Evolutionary conservation across 192 early-diverging fungal genomes (phyloP).

Genomic region (Backusella parvicylindrica): DNA sequence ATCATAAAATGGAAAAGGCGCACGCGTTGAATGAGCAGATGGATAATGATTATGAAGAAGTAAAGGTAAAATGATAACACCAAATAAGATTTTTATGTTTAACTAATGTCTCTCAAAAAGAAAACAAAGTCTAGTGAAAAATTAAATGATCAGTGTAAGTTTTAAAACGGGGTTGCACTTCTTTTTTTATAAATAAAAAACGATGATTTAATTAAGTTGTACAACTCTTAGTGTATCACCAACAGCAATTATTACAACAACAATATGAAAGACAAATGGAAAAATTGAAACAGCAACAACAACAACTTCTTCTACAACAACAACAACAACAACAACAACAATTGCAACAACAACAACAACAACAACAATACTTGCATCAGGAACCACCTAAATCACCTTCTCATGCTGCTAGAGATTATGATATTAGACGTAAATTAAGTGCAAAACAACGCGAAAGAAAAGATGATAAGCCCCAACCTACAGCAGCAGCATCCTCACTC

Average conservation of each 20-base stretch:
- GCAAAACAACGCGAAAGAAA: conserved; percentile 26
- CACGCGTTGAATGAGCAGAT: conserved; percentile 9
- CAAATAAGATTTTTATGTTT: background rate
- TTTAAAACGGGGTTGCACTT: background rate
- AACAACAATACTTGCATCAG: background rate
- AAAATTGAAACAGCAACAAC: background rate
- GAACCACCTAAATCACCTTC: background rate
- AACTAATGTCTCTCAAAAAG: background rate
- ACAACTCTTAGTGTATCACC: conserved; percentile 4
- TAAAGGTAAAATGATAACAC: background rate
- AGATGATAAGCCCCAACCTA: conserved; percentile 21
- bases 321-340: background rate
- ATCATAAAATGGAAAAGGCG: conserved; percentile 36
- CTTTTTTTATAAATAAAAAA: background rate
- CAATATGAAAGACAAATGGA: background rate
- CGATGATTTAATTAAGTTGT: conserved; percentile 7
- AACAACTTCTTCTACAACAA: background rate
- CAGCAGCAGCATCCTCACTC: conserved; percentile 6
- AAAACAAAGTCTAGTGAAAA: background rate
- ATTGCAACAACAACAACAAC: background rate
- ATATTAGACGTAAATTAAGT: conserved; percentile 23
- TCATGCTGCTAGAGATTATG: conserved; percentile 23
- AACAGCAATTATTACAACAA: background rate
- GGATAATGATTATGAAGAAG: conserved; percentile 11
- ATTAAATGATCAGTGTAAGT: background rate